phyloP scores from a whole-genome alignment of 1,284 basidiomycete species.

The Mycena sp. region DNA sequence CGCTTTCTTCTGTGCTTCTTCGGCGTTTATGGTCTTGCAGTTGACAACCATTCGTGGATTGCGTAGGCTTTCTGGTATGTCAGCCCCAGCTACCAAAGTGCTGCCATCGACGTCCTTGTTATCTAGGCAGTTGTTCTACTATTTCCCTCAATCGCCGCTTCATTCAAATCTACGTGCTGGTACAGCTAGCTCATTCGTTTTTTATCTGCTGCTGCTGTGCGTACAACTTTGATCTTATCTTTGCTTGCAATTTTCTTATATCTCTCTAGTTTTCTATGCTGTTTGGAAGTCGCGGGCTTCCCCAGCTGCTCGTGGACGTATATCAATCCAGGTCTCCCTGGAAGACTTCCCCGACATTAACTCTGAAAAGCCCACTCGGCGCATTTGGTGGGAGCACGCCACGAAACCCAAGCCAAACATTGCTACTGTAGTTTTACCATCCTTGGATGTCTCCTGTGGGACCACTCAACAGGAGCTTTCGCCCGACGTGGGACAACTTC shows the following conservation, averaged over 20 bases:
- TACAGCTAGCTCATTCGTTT: slow-evolving; percentile 62
- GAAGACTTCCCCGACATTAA: slow-evolving; percentile 44
- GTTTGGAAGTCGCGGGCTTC: slow-evolving; percentile 63
- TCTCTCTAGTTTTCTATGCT: slow-evolving; percentile 62
- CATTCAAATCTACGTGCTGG: slow-evolving; percentile 57
- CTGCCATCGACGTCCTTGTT: neutral
- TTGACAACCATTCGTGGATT: slow-evolving; percentile 48
- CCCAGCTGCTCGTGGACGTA: slow-evolving; percentile 61
- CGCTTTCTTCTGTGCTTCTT: slow-evolving; percentile 53
- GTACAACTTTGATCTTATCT: slow-evolving; percentile 52
- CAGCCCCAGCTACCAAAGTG: slow-evolving; percentile 52
- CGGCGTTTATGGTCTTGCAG: slow-evolving; percentile 54
- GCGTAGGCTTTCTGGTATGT: slow-evolving; percentile 57
- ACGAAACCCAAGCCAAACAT: slow-evolving; percentile 2
- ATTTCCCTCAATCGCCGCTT: slow-evolving; percentile 45
- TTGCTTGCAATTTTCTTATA: neutral
- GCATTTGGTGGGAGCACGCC: slow-evolving; percentile 66
- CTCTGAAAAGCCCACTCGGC: slow-evolving; percentile 39
- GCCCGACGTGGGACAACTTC: neutral
- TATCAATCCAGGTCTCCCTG: slow-evolving; percentile 61
- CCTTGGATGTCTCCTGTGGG: slow-evolving; percentile 1
- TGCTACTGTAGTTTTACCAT: neutral
- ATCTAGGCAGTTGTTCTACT: slow-evolving; percentile 46
- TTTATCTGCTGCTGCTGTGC: slow-evolving; percentile 71
- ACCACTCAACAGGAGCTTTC: neutral